phyloP scores from a whole-genome alignment of 1,284 basidiomycete species.

The Tilletia indica region DNA sequence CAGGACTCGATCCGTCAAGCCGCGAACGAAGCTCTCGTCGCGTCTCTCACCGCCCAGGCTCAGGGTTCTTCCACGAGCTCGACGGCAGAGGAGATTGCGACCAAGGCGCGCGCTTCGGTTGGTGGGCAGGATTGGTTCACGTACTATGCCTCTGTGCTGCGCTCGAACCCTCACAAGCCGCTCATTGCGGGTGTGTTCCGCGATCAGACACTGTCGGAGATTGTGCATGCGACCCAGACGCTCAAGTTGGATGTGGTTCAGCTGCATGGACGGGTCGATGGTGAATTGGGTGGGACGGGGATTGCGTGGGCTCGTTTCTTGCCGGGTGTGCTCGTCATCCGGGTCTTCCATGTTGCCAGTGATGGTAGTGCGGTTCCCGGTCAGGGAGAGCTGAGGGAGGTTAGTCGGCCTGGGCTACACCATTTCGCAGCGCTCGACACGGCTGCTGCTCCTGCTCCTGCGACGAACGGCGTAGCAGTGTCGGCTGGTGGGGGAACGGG shows the following conservation, averaged over 20 bases:
- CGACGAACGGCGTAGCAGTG: slow-evolving; percentile 14
- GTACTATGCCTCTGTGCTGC: slow-evolving; percentile 34
- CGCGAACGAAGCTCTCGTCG: neutral
- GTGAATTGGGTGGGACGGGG: slow-evolving; percentile 18
- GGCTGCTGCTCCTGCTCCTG: slow-evolving; percentile 20
- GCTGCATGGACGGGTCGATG: slow-evolving; percentile 49
- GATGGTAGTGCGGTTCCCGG: slow-evolving; percentile 20
- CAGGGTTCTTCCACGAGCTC: too few relatives aligned
- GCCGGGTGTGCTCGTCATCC: slow-evolving; percentile 47
- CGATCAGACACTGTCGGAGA: slow-evolving; percentile 48
- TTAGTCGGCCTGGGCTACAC: slow-evolving; percentile 44
- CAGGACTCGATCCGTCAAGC: neutral
- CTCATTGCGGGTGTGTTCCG: slow-evolving; percentile 54
- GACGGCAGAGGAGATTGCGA: too few relatives aligned
- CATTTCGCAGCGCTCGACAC: slow-evolving; percentile 50
- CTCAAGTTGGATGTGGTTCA: slow-evolving; percentile 52
- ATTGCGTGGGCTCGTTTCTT: slow-evolving; percentile 51
- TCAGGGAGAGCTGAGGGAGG: slow-evolving; percentile 35
- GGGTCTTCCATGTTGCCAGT: slow-evolving; percentile 44
- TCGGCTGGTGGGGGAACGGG: slow-evolving; percentile 44
- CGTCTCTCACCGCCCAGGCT: neutral
- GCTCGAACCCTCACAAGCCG: slow-evolving; percentile 34
- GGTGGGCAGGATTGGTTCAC: slow-evolving; percentile 37
- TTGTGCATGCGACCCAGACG: slow-evolving; percentile 31
- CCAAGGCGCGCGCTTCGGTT: slow-evolving; percentile 5